Conservation (phyloP, 2,329 filamentous ascomycete genomes). For the Botrytis medusae region DNA sequence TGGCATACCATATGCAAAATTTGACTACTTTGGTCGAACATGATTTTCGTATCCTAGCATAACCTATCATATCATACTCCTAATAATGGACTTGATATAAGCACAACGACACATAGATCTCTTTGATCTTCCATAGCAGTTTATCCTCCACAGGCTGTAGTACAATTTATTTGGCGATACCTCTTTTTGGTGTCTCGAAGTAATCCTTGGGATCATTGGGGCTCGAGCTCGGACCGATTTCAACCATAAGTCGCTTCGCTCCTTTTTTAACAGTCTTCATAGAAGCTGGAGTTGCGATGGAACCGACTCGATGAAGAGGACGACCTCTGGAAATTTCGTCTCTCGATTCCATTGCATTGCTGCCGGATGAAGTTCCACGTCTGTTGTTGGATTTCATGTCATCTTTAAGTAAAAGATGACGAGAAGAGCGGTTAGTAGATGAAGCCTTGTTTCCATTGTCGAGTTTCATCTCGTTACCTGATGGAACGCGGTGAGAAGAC, state of each 20-base stretch:
- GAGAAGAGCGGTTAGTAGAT: background rate
- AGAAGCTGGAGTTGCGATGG: background rate
- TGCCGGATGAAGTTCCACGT: background rate
- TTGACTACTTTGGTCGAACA: background rate
- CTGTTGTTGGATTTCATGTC: background rate
- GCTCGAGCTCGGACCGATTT: background rate
- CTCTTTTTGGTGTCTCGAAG: background rate
- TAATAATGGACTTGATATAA: background rate
- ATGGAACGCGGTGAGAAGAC: background rate
- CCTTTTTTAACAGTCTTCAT: background rate
- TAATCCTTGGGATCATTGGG: background rate
- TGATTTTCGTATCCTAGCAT: conserved; percentile 3
- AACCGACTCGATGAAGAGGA: background rate
- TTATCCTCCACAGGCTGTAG: background rate
- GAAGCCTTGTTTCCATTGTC: background rate
- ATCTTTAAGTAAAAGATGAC: background rate
- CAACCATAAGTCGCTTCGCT: background rate
- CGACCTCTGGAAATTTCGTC: background rate
- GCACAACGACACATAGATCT: background rate
- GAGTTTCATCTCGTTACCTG: background rate
- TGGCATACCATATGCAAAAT: background rate
- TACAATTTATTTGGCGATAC: background rate
- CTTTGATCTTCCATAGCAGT: background rate
- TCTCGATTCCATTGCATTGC: background rate
- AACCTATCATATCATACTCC: conserved; percentile 1